These are phyloP conservation scores for Monotropa hypopitys DNA, from an alignment of 179 eudicot species.

Conservation along the genomic window DNA sequence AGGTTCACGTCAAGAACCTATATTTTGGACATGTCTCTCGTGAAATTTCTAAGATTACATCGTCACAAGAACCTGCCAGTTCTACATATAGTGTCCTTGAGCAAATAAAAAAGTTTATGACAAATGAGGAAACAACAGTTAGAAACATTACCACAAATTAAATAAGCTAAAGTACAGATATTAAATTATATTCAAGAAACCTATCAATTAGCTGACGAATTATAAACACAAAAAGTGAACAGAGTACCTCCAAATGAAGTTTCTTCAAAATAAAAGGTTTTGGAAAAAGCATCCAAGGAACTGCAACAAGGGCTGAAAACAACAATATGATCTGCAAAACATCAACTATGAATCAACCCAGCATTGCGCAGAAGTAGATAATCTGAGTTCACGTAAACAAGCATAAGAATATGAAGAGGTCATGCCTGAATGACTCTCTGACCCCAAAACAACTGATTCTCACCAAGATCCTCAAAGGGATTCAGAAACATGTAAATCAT, in stretches of 20 bases:
- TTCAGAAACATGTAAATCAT: slow-evolving; percentile 97
- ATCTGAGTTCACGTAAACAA: background rate
- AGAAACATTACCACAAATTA: background rate
- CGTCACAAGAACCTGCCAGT: background rate
- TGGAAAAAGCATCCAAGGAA: slow-evolving; percentile 99
- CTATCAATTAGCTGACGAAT: background rate
- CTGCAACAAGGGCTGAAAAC: slow-evolving; percentile 72
- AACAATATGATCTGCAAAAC: slow-evolving; percentile 63
- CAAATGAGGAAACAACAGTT: slow-evolving; percentile 2
- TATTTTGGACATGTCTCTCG: too few species aligned
- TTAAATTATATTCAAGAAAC: background rate
- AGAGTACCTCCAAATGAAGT: slow-evolving; percentile 70
- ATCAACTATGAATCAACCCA: background rate
- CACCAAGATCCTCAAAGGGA: slow-evolving; percentile 90
- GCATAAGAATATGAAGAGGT: slow-evolving; percentile 7
- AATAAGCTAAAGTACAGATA: background rate
- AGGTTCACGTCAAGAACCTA: too few species aligned
- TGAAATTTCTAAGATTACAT: background rate
- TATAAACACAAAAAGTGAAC: background rate
- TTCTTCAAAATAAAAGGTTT: slow-evolving; percentile 91
- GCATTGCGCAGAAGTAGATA: background rate
- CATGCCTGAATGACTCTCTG: slow-evolving; percentile 82
- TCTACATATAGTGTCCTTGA: background rate
- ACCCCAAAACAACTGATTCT: slow-evolving; percentile 90
- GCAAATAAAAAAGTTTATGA: background rate